These are phyloP conservation scores for Auriscalpium orientale DNA, from an alignment of 768 basidiomycete genomes.

Conservation along the genomic window DNA sequence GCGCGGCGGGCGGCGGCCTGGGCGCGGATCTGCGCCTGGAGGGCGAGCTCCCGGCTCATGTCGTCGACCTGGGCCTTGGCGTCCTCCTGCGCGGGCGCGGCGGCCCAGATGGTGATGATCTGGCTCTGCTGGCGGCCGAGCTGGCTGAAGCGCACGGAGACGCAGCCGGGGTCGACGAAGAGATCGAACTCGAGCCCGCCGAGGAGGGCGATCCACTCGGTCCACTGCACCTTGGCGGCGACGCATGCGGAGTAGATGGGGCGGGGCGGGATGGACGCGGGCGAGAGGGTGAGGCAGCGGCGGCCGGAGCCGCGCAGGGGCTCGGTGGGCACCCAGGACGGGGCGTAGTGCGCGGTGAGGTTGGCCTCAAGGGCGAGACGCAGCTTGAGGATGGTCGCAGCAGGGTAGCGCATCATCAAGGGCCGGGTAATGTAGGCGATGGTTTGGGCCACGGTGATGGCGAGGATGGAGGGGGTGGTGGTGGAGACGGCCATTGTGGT, in stretches of 20 bases:
- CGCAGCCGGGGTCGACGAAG: constrained; percentile 73
- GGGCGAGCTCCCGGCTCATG: constrained; percentile 9
- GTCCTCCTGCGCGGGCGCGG: constrained; percentile 21
- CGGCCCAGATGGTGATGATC: constrained; percentile 60
- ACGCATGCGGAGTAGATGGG: constrained; percentile 66
- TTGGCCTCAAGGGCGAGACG: constrained; percentile 67
- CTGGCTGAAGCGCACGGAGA: constrained; percentile 55
- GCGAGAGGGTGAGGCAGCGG: constrained; percentile 70
- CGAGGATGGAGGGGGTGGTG: constrained; percentile 40
- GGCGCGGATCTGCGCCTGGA: constrained; percentile 15
- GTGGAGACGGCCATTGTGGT: constrained; percentile 23
- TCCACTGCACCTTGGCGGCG: constrained; percentile 67
- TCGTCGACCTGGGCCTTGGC: constrained; percentile 3
- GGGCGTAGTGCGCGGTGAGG: constrained; percentile 59
- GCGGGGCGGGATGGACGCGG: constrained; percentile 60
- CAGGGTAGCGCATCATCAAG: constrained; percentile 49
- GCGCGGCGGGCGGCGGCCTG: constrained; percentile 14
- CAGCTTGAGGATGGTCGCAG: constrained; percentile 58
- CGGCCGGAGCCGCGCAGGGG: constrained; percentile 64
- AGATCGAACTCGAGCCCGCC: constrained; percentile 71
- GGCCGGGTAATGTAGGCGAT: constrained; percentile 67
- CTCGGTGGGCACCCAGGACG: constrained; percentile 57
- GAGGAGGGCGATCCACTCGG: constrained; percentile 67
- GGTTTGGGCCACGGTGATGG: constrained; percentile 65
- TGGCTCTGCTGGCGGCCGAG: constrained; percentile 34